Evolutionary conservation across 331 rosid species (phyloP).

Genomic region (Malus hybrid): DNA sequence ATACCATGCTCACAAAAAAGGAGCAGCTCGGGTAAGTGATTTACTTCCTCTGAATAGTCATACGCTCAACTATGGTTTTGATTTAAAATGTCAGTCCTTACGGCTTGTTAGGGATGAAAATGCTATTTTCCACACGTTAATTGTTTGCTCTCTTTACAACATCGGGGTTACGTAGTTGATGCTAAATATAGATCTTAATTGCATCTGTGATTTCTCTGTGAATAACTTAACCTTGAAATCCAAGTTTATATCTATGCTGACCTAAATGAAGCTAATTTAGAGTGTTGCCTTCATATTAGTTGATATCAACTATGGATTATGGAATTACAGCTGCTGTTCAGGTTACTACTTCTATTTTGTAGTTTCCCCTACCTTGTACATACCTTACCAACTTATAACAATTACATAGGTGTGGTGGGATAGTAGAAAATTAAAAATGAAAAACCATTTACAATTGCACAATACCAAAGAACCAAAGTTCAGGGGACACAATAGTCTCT

Average conservation of each 20-base stretch:
- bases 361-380: background rate
- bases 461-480: background rate
- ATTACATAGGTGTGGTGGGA: background rate
- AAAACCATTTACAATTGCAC: background rate
- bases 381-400: background rate
- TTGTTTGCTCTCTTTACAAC: background rate
- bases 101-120: background rate
- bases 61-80: background rate
- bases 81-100: constrained; percentile 2
- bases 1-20: constrained; percentile 79
- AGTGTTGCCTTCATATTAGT: background rate
- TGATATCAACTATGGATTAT: background rate
- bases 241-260: background rate
- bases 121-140: background rate
- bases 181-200: background rate
- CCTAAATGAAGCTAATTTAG: background rate
- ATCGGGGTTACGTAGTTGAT: background rate
- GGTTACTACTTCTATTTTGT: background rate
- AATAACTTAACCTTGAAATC: background rate
- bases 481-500: background rate
- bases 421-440: background rate
- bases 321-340: background rate
- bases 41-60: constrained; percentile 12
- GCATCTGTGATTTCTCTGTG: background rate
- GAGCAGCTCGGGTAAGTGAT: constrained; percentile 80